Evolutionary conservation across 1,284 basidiomycete genomes (phyloP).

Genomic region (Boletus mariae): DNA sequence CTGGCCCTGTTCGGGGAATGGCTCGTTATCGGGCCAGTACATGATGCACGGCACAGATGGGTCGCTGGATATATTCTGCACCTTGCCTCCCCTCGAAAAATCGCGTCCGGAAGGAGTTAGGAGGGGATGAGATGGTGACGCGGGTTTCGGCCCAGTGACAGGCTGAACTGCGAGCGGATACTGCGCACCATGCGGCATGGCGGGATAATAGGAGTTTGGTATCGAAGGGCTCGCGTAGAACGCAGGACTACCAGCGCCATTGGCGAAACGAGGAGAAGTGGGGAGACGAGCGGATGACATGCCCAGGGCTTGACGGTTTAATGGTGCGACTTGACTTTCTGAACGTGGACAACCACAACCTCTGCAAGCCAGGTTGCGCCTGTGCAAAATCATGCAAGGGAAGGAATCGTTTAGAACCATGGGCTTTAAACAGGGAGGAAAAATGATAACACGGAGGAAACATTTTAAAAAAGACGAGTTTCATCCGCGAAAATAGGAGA

Average conservation of each 20-base stretch:
- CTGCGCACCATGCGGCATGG: constrained; percentile 11
- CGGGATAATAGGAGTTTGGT: constrained; percentile 25
- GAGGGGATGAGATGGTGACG: constrained; percentile 51
- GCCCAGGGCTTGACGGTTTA: constrained; percentile 27
- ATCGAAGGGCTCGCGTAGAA: constrained; percentile 19
- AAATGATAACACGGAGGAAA: constrained; percentile 2
- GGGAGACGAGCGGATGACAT: constrained; percentile 34
- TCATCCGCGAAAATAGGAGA: constrained; percentile 20
- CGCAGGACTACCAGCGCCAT: constrained; percentile 8
- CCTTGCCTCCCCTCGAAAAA: constrained; percentile 68
- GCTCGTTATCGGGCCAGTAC: constrained; percentile 85
- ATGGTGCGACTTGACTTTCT: constrained; percentile 31
- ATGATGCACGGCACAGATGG: constrained; percentile 69
- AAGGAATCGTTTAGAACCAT: constrained; percentile 43
- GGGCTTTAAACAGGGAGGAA: constrained; percentile 1
- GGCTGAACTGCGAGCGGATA: constrained; percentile 18
- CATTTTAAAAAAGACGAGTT: constrained; percentile 3
- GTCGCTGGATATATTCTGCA: constrained; percentile 71
- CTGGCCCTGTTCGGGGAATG: constrained; percentile 71
- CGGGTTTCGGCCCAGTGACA: constrained; percentile 25
- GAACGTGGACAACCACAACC: constrained; percentile 65
- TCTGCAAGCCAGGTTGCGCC: constrained; percentile 70
- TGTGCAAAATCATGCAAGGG: constrained; percentile 47
- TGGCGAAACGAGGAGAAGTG: constrained; percentile 44
- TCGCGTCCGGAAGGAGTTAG: constrained; percentile 76